Evolutionary conservation across 2,329 filamentous ascomycete species (phyloP), one percentile per base, ranked within the genome.

Genomic region (Colletotrichum lentis): DNA sequence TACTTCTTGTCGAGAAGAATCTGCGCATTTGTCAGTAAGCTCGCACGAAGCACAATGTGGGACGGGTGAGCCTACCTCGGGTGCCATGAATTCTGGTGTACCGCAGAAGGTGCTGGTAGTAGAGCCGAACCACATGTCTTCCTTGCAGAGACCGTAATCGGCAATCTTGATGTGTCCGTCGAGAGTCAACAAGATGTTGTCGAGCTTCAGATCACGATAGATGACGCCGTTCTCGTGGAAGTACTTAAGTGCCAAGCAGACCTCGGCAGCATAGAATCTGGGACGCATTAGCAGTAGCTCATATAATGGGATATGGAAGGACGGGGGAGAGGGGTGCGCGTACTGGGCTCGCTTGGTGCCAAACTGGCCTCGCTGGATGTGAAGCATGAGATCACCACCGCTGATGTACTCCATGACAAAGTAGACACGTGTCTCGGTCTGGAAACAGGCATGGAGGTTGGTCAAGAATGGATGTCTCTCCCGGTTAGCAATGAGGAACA

Each of bases 331-430:
- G 10, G 24, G 20, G 1, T 44, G 20, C 2, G 35, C 91, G 82
- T 89, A 94, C 91, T 99, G 96, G 72, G 96, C 95, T 73, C 96
- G 89, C 81, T 97, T 98, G 7, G 94, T 92, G 64, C 95, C 95
- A 76, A 99, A 99, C 76, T 97, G 93, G 20, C 95, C 95, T 69
- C 96, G 90, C 79, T 99, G 96, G 77, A 99, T 99, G 81, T 99
- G 96, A 81, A 98, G 85, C 96, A 99, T 99, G 77, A 99, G 81
- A 85, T 99, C 96, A 82, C 96, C 96, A 83, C 96, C 96, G 77
- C 94, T 97, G 71, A 99, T 93, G 78, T 99, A 99, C 82, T 99
- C 96, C 95, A 98, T 98, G 71, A 99, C 96, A 77, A 99, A 99
- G 83, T 99, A 99, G 24, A 99, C 94, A 73, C 96, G 86, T 7